These are phyloP conservation scores for Starmera amethionina DNA, from an alignment of 805 yeast genomes.

Conservation along the genomic window DNA sequence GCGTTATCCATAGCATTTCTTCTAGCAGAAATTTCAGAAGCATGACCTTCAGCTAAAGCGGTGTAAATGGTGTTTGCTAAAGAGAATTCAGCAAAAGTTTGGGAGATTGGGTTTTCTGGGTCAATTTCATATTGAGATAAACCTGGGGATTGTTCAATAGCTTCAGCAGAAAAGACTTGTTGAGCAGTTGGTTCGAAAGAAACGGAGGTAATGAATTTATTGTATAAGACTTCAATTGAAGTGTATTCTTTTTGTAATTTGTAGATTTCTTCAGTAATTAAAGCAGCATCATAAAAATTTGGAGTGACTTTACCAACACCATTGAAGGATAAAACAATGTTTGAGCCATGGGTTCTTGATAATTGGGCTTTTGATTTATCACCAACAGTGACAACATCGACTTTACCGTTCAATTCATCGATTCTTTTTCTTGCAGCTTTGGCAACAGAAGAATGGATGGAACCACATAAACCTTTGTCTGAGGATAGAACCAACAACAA, in stretches of 20 bases:
- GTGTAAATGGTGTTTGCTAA: slow-evolving; percentile 83
- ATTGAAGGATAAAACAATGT: slow-evolving; percentile 66
- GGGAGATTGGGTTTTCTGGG: slow-evolving; percentile 58
- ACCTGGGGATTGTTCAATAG: slow-evolving; percentile 79
- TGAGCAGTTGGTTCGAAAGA: slow-evolving; percentile 77
- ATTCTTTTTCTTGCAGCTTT: slow-evolving; percentile 72
- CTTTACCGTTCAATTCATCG: slow-evolving; percentile 44
- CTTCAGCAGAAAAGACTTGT: slow-evolving; percentile 56
- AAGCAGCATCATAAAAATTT: slow-evolving; percentile 80
- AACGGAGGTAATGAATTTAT: slow-evolving; percentile 80
- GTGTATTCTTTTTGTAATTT: slow-evolving; percentile 51
- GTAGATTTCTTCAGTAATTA: slow-evolving; percentile 77
- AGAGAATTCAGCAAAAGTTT: slow-evolving; percentile 73
- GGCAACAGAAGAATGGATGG: slow-evolving; percentile 91
- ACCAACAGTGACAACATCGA: slow-evolving; percentile 83
- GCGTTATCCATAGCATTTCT: slow-evolving; percentile 99
- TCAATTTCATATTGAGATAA: slow-evolving; percentile 74
- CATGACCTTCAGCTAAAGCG: slow-evolving; percentile 97
- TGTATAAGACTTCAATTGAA: slow-evolving; percentile 73
- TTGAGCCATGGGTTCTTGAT: slow-evolving; percentile 66
- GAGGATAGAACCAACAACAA: slow-evolving; percentile 85
- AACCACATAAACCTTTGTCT: slow-evolving; percentile 98
- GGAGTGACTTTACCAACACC: slow-evolving; percentile 98
- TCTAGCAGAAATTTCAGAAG: slow-evolving; percentile 96
- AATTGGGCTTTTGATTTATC: slow-evolving; percentile 90